Conservation (phyloP, 371 early-diverging fungal genomes). For the Chytridiales sp. region DNA sequence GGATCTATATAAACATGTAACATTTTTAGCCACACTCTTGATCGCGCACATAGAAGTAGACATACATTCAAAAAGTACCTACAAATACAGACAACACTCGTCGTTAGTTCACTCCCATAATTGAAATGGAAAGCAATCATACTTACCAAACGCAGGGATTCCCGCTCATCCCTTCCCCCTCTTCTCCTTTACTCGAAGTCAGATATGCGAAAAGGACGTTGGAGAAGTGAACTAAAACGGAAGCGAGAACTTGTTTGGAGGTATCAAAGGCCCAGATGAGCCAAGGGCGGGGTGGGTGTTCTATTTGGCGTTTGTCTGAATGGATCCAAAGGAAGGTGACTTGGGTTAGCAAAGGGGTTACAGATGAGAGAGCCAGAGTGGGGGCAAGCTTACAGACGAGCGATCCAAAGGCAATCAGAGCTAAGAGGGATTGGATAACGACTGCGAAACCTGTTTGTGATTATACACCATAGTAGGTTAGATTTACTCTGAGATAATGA, state of each 20-base stretch:
- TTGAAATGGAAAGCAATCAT: not conserved
- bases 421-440: conserved; percentile 36
- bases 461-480: conserved; percentile 1
- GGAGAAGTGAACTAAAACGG: conserved; percentile 39
- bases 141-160: conserved; percentile 42
- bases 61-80: conserved; percentile 43
- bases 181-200: conserved; percentile 16
- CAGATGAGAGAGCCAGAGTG: too few species aligned
- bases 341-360: too few species aligned
- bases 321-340: too few species aligned
- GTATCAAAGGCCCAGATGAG: conserved; percentile 41
- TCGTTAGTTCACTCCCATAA: not conserved
- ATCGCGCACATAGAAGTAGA: not conserved
- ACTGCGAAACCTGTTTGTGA: conserved; percentile 34
- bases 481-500: not conserved
- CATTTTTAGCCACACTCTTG: not conserved
- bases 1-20: conserved; percentile 18
- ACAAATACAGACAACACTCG: not conserved
- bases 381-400: conserved; percentile 21
- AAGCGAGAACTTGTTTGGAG: conserved; percentile 42
- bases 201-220: conserved; percentile 33
- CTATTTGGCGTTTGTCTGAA: conserved; percentile 23
- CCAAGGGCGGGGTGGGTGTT: conserved; percentile 28
- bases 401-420: conserved; percentile 35
- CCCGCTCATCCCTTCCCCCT: too few species aligned